These are phyloP conservation scores for Trypanosoma brucei DNA, from an alignment of 208 protist genomes.

Conservation along the genomic window DNA sequence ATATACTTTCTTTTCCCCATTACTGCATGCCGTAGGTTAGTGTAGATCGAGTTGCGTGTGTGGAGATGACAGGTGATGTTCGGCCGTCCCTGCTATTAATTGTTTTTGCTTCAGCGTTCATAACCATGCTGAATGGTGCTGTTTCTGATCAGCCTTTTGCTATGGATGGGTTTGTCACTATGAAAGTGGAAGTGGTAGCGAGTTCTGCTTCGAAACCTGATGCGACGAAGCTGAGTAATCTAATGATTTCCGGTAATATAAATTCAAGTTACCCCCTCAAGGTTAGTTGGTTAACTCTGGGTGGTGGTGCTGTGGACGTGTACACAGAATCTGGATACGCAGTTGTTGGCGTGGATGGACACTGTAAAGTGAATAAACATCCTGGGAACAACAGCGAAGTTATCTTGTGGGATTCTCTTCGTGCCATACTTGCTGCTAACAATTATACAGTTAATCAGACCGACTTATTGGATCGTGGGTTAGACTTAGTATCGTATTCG, in stretches of 20 bases:
- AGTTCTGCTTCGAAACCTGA: background rate
- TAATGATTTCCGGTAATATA: background rate
- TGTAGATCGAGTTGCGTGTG: background rate
- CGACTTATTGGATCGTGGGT: background rate
- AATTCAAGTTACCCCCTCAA: background rate
- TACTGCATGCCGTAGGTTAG: background rate
- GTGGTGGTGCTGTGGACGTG: background rate
- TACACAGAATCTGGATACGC: background rate
- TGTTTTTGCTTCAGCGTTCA: background rate
- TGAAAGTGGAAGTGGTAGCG: background rate
- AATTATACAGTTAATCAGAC: background rate
- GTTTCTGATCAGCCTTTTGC: background rate
- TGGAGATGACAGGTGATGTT: background rate
- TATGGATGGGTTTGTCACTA: background rate
- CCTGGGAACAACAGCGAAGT: background rate
- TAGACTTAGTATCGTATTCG: background rate
- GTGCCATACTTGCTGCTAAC: background rate
- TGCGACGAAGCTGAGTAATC: background rate
- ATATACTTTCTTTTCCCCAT: conserved; percentile 8
- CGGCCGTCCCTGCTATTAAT: background rate
- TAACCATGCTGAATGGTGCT: background rate
- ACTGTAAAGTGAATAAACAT: background rate
- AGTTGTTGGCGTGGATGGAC: background rate
- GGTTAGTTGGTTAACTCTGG: background rate
- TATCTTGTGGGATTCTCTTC: background rate